Conservation (phyloP, 176 grass and related monocot species). For the Phragmites australis region DNA sequence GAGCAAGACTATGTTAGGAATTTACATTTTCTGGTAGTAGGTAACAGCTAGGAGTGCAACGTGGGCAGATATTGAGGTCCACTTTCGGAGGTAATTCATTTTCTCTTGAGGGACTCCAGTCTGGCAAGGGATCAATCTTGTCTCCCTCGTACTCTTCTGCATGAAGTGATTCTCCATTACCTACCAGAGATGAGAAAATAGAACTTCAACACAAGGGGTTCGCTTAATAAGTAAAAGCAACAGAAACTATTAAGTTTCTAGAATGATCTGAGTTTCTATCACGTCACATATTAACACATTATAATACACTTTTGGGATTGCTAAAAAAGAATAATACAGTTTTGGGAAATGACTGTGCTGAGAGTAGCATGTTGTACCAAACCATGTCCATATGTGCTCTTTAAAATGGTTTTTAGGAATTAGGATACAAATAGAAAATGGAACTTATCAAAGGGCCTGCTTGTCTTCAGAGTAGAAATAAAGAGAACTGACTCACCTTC, state of each 20-base stretch:
- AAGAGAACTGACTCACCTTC: constrained; percentile 19
- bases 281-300: background rate
- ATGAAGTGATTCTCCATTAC: background rate
- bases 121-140: constrained; percentile 39
- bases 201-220: constrained; percentile 9
- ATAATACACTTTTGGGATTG: background rate
- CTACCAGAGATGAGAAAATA: constrained; percentile 20
- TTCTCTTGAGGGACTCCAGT: constrained; percentile 24
- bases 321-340: background rate
- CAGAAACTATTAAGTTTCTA: background rate
- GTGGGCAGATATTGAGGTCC: constrained; percentile 4
- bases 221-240: background rate
- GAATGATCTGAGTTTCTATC: background rate
- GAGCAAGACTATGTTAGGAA: constrained; percentile 2
- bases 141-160: constrained; percentile 24
- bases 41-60: constrained; percentile 39
- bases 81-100: constrained; percentile 35
- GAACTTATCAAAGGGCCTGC: background rate
- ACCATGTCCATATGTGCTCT: too few species aligned
- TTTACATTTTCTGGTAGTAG: constrained; percentile 47
- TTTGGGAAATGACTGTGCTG: background rate
- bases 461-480: background rate
- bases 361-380: background rate
- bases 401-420: background rate
- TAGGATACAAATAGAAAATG: background rate